phyloP scores from a whole-genome alignment of 2,329 filamentous ascomycete species.

The Thelonectria blattea region DNA sequence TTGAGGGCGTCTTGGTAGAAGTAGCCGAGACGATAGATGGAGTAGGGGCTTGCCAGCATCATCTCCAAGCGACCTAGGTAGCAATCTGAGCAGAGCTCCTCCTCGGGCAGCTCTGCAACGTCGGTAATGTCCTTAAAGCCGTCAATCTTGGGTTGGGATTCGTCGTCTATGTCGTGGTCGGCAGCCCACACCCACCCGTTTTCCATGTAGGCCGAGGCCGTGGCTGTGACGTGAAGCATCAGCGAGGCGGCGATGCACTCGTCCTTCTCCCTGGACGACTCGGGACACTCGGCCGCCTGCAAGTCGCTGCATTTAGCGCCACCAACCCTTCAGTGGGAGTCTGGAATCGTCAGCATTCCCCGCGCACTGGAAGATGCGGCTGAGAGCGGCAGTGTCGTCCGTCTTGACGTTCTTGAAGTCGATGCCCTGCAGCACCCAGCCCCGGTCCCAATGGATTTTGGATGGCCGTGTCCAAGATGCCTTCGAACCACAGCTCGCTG shows the following conservation, averaged over 20 bases:
- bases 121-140: neutral
- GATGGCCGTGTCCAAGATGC: conserved; percentile 68
- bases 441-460: conserved; percentile 78
- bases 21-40: conserved; percentile 2
- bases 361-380: neutral
- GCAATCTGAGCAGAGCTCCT: conserved; percentile 35
- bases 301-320: neutral
- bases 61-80: conserved; percentile 23
- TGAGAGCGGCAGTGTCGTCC: too few relatives aligned
- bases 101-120: neutral
- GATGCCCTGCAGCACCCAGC: conserved; percentile 51
- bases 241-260: conserved; percentile 66
- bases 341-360: neutral
- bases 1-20: conserved; percentile 21
- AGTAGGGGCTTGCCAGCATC: conserved; percentile 26
- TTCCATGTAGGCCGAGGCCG: conserved; percentile 56
- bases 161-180: conserved; percentile 62
- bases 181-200: conserved; percentile 71
- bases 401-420: neutral
- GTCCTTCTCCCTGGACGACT: conserved; percentile 40
- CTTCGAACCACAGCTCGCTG: conserved; percentile 57
- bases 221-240: conserved; percentile 52
- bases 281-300: neutral
- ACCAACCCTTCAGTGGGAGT: neutral
- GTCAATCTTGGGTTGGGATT: neutral